These are phyloP conservation scores for Fusarium sp. DNA, from an alignment of 2,329 filamentous ascomycete genomes.

Conservation along the genomic window DNA sequence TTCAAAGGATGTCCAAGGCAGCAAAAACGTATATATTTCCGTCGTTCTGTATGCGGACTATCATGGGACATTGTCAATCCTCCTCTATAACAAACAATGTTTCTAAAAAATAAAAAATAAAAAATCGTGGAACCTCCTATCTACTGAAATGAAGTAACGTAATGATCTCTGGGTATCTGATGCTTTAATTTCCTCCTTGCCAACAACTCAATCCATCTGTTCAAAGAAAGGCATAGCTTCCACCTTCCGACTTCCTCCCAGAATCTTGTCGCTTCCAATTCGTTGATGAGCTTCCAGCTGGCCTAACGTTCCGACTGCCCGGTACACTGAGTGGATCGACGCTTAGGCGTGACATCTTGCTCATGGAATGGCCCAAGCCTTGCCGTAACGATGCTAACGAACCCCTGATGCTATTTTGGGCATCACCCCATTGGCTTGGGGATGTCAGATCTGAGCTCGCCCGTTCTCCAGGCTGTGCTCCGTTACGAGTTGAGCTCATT, in stretches of 20 bases:
- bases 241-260: slow-evolving; percentile 33
- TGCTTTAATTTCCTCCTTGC: background rate
- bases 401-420: slow-evolving; percentile 34
- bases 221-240: slow-evolving; percentile 44
- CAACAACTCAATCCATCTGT: background rate
- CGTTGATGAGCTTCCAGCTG: slow-evolving; percentile 17
- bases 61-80: background rate
- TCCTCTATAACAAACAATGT: background rate
- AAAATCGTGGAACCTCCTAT: background rate
- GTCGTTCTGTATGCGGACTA: too few species aligned
- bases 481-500: slow-evolving; percentile 32
- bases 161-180: slow-evolving; percentile 26
- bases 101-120: background rate
- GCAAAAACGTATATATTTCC: background rate
- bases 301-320: slow-evolving; percentile 23
- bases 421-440: slow-evolving; percentile 44
- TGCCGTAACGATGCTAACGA: slow-evolving; percentile 35
- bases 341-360: slow-evolving; percentile 24
- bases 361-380: slow-evolving; percentile 20
- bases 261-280: slow-evolving; percentile 38
- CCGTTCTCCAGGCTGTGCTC: slow-evolving; percentile 38
- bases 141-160: background rate
- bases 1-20: background rate
- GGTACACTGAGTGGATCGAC: slow-evolving; percentile 24
- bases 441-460: slow-evolving; percentile 38